Base-by-base conservation (phyloP, 306 rosid genomes). In the Vigna nakashimae region DNA sequence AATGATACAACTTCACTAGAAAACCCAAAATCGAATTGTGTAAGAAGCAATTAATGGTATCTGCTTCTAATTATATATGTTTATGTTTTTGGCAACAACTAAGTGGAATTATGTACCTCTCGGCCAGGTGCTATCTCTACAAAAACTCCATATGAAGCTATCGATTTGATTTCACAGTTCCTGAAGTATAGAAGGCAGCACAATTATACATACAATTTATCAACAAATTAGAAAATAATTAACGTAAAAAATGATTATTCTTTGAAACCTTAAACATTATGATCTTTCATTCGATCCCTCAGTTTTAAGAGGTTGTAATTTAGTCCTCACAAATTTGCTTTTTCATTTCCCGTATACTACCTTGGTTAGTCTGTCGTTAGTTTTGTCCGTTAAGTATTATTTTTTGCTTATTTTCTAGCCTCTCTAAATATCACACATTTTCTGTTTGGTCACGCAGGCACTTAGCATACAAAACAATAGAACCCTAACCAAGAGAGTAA, bases 81-180 rank as follows among this genome's bases (percentile, higher is more conserved):
- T 55, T 64, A 42, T 76, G 80, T 43, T 66, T 79, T 56, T n/a
- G 69, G 64, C 46, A 84, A 77, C 65, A 55, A 38, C 45, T 40
- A 38, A 83, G 79, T 71, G 59, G 53, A 84, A 70, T 50, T 49
- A 65, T 71, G 58, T 88, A 88, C 98, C 98, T 95, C 98, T 76
- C 98, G 86, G 32, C 98, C 98, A 71, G 97, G 96, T 66, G 96
- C 93, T 83, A 95, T 95, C 94, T 95, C 98, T 46, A 95, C 95
- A 79, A 95, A 95, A 70, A 62, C 98, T 79, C 98, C 98, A 60
- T 89, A 95, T 40, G 92, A 79, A 73, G 89, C 84, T 68, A 92
- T 84, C 66, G 97, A 83, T 82, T 95, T 95, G 80, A 95, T 91
- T 86, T 92, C 97, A 49, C 98, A 91, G 69, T 92, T 81, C 97